Base-by-base conservation (phyloP, 2,329 filamentous ascomycete species). In the Colletotrichum noveboracense region DNA sequence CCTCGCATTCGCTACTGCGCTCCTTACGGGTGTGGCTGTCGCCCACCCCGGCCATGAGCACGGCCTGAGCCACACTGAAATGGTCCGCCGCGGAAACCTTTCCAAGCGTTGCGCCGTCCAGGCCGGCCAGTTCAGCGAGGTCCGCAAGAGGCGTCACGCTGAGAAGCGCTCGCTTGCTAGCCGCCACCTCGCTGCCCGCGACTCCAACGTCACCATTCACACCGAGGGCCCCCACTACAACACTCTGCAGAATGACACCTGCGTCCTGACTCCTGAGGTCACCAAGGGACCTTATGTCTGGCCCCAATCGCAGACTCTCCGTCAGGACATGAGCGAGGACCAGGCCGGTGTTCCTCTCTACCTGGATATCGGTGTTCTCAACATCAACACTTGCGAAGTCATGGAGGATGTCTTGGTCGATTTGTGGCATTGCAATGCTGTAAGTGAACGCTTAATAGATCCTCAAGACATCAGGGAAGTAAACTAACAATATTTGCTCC, bases 1-100 rank as follows among this genome's bases (percentile, higher is more conserved):
- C 52, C 34, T 74, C 26, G 32, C 71, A 14, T 30, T 74, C 24
- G 66, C 71, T 14, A 26, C 72, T 6, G 72, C 62, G 16, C 60
- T 75, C n/a, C 61, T 75, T 18, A 26, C 62, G 30, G 62, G 67
- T 36, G 21, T 66, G 55, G 68, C 68, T 28, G 34, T 58, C 9
- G 87, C 87, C 21, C 87, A 91, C 73, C 88, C 88, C 1, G 88
- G 88, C 74, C 88, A 90, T 72, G 84, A 89, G 69, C 36, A 74
- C 30, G 14, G 52, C n/a, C n/a, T 65, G 28, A 74, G 71, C 66
- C 71, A 74, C 24, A 36, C 71, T 10, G 71, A 74, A 32, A 70
- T 74, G n/a, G 66, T 60, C 5, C 71, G 71, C 24, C 71, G 71
- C 32, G 62, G 56, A 7, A 74, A 70, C 43, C 71, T 74, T 13